Evolutionary conservation across 2,329 filamentous ascomycete species (phyloP).

Genomic region (Exophiala oligosperma): DNA sequence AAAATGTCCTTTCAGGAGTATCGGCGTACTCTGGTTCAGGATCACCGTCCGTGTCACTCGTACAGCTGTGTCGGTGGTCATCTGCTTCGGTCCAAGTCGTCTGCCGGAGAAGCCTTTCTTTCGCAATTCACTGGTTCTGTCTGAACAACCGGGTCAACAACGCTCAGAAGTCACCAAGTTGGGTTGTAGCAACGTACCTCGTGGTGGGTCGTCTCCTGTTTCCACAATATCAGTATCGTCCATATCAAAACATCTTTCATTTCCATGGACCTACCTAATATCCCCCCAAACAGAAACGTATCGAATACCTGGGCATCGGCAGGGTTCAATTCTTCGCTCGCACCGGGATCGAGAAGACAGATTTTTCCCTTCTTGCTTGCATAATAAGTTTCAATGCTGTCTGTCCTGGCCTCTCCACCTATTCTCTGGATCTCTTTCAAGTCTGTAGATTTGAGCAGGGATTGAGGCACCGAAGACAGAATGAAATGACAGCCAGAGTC

Average conservation of each 20-base stretch:
- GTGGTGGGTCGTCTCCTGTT: slow-evolving; percentile 84
- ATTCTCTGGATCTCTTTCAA: slow-evolving; percentile 60
- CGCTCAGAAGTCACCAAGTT: neutral
- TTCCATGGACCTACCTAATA: slow-evolving; percentile 64
- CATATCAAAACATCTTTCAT: neutral
- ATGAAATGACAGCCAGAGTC: slow-evolving; percentile 69
- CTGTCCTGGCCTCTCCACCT: slow-evolving; percentile 69
- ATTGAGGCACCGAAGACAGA: slow-evolving; percentile 74
- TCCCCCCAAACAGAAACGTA: slow-evolving; percentile 92
- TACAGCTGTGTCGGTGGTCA: slow-evolving; percentile 98
- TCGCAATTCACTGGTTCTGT: slow-evolving; percentile 85
- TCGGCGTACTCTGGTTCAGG: slow-evolving; percentile 70
- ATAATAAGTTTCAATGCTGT: slow-evolving; percentile 82
- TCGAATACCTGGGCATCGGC: slow-evolving; percentile 82
- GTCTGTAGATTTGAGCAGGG: slow-evolving; percentile 60
- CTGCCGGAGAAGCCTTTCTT: slow-evolving; percentile 90
- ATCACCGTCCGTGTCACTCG: slow-evolving; percentile 88
- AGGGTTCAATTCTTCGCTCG: slow-evolving; percentile 76
- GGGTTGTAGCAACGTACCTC: slow-evolving; percentile 41
- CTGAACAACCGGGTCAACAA: slow-evolving; percentile 1
- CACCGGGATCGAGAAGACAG: slow-evolving; percentile 86
- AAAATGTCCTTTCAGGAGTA: neutral
- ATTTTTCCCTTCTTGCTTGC: slow-evolving; percentile 70
- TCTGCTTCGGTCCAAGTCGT: slow-evolving; percentile 86
- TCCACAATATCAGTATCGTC: neutral